phyloP scores from a whole-genome alignment of 176 grass and related monocot species.

The Avena eriantha region DNA sequence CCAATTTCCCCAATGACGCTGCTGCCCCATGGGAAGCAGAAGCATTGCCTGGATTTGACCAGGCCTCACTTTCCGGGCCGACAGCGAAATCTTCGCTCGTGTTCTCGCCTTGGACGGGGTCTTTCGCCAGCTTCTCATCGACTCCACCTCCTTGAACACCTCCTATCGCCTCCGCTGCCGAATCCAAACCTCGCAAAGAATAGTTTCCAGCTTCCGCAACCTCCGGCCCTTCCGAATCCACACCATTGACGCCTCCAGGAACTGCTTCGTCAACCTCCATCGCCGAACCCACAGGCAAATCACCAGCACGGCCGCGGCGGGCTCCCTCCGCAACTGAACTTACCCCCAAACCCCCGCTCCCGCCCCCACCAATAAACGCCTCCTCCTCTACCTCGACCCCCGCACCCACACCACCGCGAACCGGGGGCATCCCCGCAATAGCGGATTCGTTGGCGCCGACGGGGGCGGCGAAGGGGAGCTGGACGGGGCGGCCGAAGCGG shows the following conservation, averaged over 20 bases:
- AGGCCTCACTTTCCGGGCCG: neutral
- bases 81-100: neutral
- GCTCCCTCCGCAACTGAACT: neutral
- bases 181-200: slow-evolving; percentile 37
- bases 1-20: slow-evolving; percentile 29
- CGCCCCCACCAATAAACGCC: neutral
- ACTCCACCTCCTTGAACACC: neutral
- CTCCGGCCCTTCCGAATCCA: slow-evolving; percentile 3
- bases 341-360: slow-evolving; percentile 3
- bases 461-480: slow-evolving; percentile 38
- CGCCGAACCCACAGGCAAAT: slow-evolving; percentile 33
- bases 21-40: slow-evolving; percentile 6
- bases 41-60: neutral
- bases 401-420: neutral
- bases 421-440: neutral
- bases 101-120: slow-evolving; percentile 30
- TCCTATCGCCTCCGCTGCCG: neutral
- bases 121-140: slow-evolving; percentile 19
- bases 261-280: neutral
- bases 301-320: neutral
- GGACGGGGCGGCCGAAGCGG: slow-evolving; percentile 50
- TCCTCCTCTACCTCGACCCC: slow-evolving; percentile 10
- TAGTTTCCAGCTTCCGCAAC: slow-evolving; percentile 31
- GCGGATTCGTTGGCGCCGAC: slow-evolving; percentile 7
- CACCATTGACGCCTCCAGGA: slow-evolving; percentile 30